A percentile compares a stretch with the other conserved stretches of the same genome.
These are phyloP conservation scores for Didymella glomerata DNA, from an alignment of 2,329 filamentous ascomycete species.

Conservation along the genomic window DNA sequence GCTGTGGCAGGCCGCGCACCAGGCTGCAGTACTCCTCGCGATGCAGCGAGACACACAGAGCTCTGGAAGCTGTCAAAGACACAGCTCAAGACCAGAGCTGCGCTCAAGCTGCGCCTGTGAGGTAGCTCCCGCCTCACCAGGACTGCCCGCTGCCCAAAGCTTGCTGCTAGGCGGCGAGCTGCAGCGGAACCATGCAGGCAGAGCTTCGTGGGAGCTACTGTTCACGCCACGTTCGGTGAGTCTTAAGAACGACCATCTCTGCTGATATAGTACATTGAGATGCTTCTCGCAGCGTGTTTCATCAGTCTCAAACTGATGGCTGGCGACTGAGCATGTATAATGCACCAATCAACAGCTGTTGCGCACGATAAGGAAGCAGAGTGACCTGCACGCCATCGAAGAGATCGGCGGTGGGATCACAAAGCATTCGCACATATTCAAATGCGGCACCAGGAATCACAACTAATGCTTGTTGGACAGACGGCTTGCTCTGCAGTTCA, in stretches of 20 bases:
- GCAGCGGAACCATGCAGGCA: constrained; percentile 19
- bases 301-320: constrained; percentile 8
- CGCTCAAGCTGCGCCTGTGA: constrained; percentile 27
- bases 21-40: constrained; percentile 14
- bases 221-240: neutral
- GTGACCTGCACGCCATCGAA: constrained; percentile 11
- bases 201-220: neutral
- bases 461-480: neutral
- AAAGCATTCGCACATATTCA: neutral
- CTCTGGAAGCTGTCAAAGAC: constrained; percentile 15
- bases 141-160: constrained; percentile 17
- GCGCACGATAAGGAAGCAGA: constrained; percentile 12
- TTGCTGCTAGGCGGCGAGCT: constrained; percentile 19
- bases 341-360: constrained; percentile 14
- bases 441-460: neutral
- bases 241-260: neutral
- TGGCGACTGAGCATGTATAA: neutral
- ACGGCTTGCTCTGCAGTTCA: neutral
- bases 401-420: neutral
- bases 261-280: neutral
- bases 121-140: constrained; percentile 20
- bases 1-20: constrained; percentile 5
- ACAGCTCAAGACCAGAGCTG: constrained; percentile 16
- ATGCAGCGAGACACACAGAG: constrained; percentile 17
- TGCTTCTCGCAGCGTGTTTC: constrained; percentile 15